Base-by-base conservation (phyloP, 176 grass and related monocot genomes). In the Oryza glaberrima region DNA sequence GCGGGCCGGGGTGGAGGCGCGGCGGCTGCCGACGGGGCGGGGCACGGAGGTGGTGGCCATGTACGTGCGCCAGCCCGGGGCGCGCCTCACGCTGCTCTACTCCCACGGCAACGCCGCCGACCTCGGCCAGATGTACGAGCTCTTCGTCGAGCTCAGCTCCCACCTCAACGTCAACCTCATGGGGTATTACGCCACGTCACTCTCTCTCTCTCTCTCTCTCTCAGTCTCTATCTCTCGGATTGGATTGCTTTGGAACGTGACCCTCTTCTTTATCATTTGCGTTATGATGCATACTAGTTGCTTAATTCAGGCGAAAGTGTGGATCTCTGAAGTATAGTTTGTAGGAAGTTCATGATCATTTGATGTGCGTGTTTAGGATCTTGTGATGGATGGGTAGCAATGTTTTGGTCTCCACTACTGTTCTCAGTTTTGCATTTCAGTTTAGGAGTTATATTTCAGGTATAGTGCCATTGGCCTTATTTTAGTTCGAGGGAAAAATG, bases 81-180 rank as follows among this genome's bases (percentile, higher is more conserved):
- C 95, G 34, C 82, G 86, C 9, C 91, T 98, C 76, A 98, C 95
- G 19, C 82, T 98, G 72, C 95, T 98, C 76, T 98, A 98, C 91
- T 98, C 95, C 67, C 95, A 98, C 78, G 95, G 95, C 46, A 98
- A 98, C 88, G 95, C 95, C 0, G 95, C 95, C 0, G 95, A 98
- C 91, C 87, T 98, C 30, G 95, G 95, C 0, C 93, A 95, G 88
- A 93, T 98, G 95, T 95, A 92, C 76, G 95, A 98, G 83, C 95
- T 95, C 79, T 95, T 95, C 88, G 60, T 91, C 72, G 95, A 98
- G 88, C 89, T 98, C 81, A 98, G 95, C 85, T 80, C 81, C 0
- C 95, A 93, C 90, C 95, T 95, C 67, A 88, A 94, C 86, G 95
- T 93, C 83, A 98, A 93, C 86, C 90, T 95, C 82, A 95, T 95